phyloP scores from a whole-genome alignment of 768 basidiomycete species.

The Tulasnella sp. region DNA sequence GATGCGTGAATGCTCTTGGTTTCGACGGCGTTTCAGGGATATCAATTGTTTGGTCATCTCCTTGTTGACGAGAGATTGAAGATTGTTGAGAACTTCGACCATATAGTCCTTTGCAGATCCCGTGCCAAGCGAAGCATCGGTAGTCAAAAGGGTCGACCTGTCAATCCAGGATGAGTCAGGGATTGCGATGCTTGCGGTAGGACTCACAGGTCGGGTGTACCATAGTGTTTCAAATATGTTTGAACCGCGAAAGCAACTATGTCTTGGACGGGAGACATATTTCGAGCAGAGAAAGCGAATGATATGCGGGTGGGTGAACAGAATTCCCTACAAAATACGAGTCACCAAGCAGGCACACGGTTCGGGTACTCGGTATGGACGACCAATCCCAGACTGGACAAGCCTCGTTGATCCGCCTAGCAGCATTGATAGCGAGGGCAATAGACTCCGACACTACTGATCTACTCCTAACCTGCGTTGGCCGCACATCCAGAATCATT shows the following conservation, averaged over 20 bases:
- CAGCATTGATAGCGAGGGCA: too few relatives aligned
- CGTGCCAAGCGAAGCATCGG: too few relatives aligned
- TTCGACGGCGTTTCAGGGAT: not conserved
- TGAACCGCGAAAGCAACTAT: not conserved
- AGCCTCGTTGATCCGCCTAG: too few relatives aligned
- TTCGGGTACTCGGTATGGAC: too few relatives aligned
- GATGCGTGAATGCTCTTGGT: not conserved
- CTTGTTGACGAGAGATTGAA: not conserved
- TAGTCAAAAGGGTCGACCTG: too few relatives aligned
- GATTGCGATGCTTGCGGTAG: not conserved
- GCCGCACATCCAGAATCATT: too few relatives aligned
- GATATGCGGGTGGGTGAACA: not conserved
- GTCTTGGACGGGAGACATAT: not conserved
- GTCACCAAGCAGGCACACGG: too few relatives aligned
- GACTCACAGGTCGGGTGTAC: not conserved
- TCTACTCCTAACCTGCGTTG: too few relatives aligned
- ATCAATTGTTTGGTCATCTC: not conserved
- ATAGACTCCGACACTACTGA: too few relatives aligned
- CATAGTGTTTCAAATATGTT: not conserved
- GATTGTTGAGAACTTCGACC: not conserved
- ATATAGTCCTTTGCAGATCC: too few relatives aligned
- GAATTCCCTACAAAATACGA: too few relatives aligned
- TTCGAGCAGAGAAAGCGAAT: not conserved
- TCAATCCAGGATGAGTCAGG: not conserved
- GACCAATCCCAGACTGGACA: too few relatives aligned